Base-by-base conservation (phyloP, 495 filamentous ascomycete genomes). In the Aspergillus hancockii region DNA sequence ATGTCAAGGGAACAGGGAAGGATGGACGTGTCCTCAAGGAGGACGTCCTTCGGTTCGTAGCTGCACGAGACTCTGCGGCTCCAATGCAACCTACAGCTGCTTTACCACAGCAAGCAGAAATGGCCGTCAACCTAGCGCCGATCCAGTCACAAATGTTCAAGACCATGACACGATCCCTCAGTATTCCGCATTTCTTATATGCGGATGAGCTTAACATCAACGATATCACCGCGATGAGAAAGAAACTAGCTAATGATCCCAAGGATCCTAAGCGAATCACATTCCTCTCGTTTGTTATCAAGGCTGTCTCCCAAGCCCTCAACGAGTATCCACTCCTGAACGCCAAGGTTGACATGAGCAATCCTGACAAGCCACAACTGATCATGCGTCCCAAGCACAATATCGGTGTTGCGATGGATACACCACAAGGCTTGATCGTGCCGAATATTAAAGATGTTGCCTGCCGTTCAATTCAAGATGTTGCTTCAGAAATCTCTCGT, bases 61-160 rank as follows among this genome's bases (percentile, higher is more conserved):
- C 68, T 63, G 53, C 50, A 53, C 63, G 69, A 67, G 67, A 77
- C 32, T 54, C 65, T 14, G 28, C 57, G 41, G 41, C 59, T 45
- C 22, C 54, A 36, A 28, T n/a, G 51, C 49, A 66, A 40, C 31
- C 68, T 16, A 52, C 61, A 13, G 55, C 63, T 30, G 55, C 63
- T 28, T 70, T 67, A 57, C 61, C 68, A 13, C 72, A 72, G 21
- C 88, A 91, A 66, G 75, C 79, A 32, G 95, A 98, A 65, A 84
- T 83, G 3, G 71, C 75, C 1, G 74, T 85, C 25, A 75, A 83
- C 54, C 76, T 99, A 19, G 90, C 90, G 4, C 85, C 85, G 25
- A 89, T 90, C 28, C 94, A 98, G 76, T 77, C 82, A 19, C 87
- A 90, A 67, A 99, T 99, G 95, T 97, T 96, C 84, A 97, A 94